These are phyloP conservation scores for Digitaria exilis DNA, from an alignment of 202 grass and related monocot genomes.

Conservation along the genomic window DNA sequence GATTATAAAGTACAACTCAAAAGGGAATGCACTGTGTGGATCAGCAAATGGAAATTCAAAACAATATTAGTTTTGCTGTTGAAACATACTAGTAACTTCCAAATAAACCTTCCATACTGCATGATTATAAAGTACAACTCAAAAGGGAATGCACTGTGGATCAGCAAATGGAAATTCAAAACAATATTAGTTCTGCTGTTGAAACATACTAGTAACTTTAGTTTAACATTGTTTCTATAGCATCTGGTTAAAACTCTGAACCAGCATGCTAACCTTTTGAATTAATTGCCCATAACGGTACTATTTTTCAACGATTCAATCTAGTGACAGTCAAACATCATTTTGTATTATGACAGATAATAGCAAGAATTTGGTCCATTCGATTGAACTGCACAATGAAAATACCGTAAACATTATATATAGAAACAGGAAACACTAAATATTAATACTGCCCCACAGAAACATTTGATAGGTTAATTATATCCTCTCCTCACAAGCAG, in stretches of 20 bases:
- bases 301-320: not conserved
- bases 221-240: not conserved
- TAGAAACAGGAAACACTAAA: slow-evolving; percentile 23
- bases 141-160: not conserved
- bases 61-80: not conserved
- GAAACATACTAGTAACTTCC: no score
- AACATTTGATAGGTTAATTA: slow-evolving; percentile 48
- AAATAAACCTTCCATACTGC: not conserved
- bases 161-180: not conserved
- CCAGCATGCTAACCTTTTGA: not conserved
- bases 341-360: not conserved
- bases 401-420: not conserved
- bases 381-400: slow-evolving; percentile 1
- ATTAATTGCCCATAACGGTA: not conserved
- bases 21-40: not conserved
- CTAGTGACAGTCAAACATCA: not conserved
- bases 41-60: not conserved
- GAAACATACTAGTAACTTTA: no score
- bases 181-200: not conserved
- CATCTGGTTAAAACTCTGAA: not conserved
- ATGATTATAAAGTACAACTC: slow-evolving; percentile 1
- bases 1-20: not conserved
- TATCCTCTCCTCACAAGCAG: slow-evolving; percentile 41
- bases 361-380: not conserved
- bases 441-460: slow-evolving; percentile 39